Base-by-base conservation (phyloP, 148 eudicot genomes). In the Bassia scoparia region DNA sequence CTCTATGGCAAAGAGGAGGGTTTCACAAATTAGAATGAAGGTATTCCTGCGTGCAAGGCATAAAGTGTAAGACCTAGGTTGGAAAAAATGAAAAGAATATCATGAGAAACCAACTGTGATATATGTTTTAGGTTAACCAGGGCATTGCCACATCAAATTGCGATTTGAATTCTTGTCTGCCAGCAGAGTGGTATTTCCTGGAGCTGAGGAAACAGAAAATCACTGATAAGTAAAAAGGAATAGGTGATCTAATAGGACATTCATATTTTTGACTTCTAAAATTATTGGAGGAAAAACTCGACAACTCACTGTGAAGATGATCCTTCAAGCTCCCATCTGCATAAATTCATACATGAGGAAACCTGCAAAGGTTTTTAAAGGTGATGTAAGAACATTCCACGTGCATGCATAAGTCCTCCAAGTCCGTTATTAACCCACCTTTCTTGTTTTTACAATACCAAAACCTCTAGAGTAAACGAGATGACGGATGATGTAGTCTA, bases 71-170 rank as follows among this genome's bases (percentile, higher is more conserved):
- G 77, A 33, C 67, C 18, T 27, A 67, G 58, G 61, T 61, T 61
- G n/a, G n/a, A 61, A 60, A 61, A 67, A 15, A 23, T 9, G 7
- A 41, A 23, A 31, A 1, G 26, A n/a, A 11, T 15, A 23, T 24
- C 52, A 59, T 37, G 37, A 48, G 3, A 54, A 61, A 30, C 48
- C 30, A 81, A 62, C 44, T 58, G 21, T 15, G 37, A 27, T 49
- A 24, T n/a, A 3, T 15, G 21, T 64, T 38, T 52, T 15, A 46
- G 31, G 59, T 88, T n/a, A n/a, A n/a, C 99, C 94, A 96, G 78
- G 62, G 99, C 99, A n/a, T 96, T 54, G 99, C 97, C 76, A 96
- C 96, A 74, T 96, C 97, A n/a, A 70, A n/a, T 85, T 34, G 99
- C 99, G 70, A 96, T 92, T 72, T 96, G 94, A 74, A 96, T 89